Conservation (phyloP, 2,329 filamentous ascomycete species). For the Fusarium equiseti region DNA sequence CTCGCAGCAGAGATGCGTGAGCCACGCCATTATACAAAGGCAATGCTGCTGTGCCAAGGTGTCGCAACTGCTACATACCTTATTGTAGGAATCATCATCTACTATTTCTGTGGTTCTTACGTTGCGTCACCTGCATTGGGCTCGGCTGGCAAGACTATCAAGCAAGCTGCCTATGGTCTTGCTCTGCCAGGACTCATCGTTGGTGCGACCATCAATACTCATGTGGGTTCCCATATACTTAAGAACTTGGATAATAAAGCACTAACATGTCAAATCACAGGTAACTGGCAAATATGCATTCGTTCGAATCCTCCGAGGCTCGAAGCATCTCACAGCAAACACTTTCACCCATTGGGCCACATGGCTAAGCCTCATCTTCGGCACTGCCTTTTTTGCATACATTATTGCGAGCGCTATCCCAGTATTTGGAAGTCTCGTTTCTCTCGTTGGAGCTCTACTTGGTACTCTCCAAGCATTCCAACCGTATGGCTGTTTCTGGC, state of each 20-base stretch:
- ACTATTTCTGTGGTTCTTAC: slow-evolving; percentile 60
- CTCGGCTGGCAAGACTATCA: slow-evolving; percentile 55
- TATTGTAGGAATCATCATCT: slow-evolving; percentile 54
- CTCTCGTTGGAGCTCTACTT: slow-evolving; percentile 47
- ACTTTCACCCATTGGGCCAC: slow-evolving; percentile 47
- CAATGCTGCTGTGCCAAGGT: slow-evolving; percentile 43
- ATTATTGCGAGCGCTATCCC: slow-evolving; percentile 39
- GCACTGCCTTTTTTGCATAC: slow-evolving; percentile 43
- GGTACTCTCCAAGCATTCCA: slow-evolving; percentile 47
- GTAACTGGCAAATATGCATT: slow-evolving; percentile 27
- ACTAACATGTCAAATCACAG: background rate
- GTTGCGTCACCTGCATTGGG: slow-evolving; percentile 61
- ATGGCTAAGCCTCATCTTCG: slow-evolving; percentile 48
- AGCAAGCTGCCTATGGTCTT: slow-evolving; percentile 58
- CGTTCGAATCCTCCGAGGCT: slow-evolving; percentile 42
- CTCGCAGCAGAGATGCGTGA: slow-evolving; percentile 52
- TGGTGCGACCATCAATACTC: slow-evolving; percentile 42
- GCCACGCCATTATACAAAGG: slow-evolving; percentile 37
- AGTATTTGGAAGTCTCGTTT: slow-evolving; percentile 45
- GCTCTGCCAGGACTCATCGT: slow-evolving; percentile 47
- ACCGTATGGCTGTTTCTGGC: slow-evolving; percentile 46
- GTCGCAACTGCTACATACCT: slow-evolving; percentile 50
- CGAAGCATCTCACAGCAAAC: slow-evolving; percentile 48
- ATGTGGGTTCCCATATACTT: slow-evolving; percentile 36
- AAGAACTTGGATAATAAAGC: too few species aligned